Evolutionary conservation across 2,329 filamentous ascomycete species (phyloP), one percentile per base, ranked within the genome.

Genomic region (Fusarium odoratissimum): DNA sequence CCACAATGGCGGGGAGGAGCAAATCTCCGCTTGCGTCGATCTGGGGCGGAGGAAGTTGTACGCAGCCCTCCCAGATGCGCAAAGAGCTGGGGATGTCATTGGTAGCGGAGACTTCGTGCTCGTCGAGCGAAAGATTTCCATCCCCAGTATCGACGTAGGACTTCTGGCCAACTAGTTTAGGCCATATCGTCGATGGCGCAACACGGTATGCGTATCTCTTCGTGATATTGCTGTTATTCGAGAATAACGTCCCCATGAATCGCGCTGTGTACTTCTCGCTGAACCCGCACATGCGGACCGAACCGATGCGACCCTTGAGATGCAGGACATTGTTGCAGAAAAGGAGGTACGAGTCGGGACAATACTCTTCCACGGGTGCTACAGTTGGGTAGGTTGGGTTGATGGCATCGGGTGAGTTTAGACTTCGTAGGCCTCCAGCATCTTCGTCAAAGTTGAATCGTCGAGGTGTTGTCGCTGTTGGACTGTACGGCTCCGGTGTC

Each of bases 211-310:
- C 56, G 28, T 78, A 74, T 0, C 21, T n/a, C 1, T 55, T 40
- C 10, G 46, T 54, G 14, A 54, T 54, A 1, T 46, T 38, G 4
- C 61, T 59, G 2, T 48, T 35, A 3, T 64, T 61, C 0, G 76
- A 71, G 42, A 82, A 81, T 11, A 83, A 35, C 1, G 74, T 71
- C 19, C 71, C 54, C 16, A 82, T 58, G 31, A 83, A 73, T 13
- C 59, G 63, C 31, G 74, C 61, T 1, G 79, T 78, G 65, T 81
- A 83, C 0, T 51, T 17, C 17, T 81, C 76, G 63, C 72, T 77
- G 67, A 84, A 83, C 5, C 83, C 83, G 28, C 78, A 81, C 60
- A 84, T 78, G 23, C 83, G 79, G 11, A 81, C 64, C 1, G 81
- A 80, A 38, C 74, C 65, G 48, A 84, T 60, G 3, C 77, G 73